Conservation (phyloP, 805 yeast genomes). For the Zygosaccharomyces siamensis region DNA sequence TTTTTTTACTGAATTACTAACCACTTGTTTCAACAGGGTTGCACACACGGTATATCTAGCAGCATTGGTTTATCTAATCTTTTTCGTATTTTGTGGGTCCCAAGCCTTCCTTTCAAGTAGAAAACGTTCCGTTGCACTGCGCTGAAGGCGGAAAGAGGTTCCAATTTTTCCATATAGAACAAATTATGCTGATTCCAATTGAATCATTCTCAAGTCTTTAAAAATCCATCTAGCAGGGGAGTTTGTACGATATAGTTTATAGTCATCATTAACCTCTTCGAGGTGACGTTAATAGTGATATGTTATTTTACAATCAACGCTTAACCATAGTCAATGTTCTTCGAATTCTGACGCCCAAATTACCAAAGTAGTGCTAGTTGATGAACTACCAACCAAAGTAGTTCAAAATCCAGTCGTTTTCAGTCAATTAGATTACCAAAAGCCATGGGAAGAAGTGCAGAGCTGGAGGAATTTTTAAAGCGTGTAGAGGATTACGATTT, state of each 20-base stretch:
- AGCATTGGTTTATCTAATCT: conserved; percentile 71
- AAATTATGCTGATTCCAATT: background rate
- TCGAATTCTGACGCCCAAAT: conserved; percentile 1
- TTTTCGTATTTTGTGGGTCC: conserved; percentile 86
- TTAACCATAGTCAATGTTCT: background rate
- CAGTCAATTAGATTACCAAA: background rate
- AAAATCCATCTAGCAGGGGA: background rate
- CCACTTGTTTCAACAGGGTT: conserved; percentile 43
- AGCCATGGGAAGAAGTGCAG: background rate
- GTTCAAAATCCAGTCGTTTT: background rate
- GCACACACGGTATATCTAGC: conserved; percentile 89
- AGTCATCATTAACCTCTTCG: background rate
- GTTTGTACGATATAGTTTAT: conserved; percentile 3
- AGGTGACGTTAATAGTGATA: conserved; percentile 3
- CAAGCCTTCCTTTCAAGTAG: conserved; percentile 65
- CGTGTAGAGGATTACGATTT: conserved; percentile 28
- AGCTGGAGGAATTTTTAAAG: conserved; percentile 20
- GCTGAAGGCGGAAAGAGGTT: conserved; percentile 11
- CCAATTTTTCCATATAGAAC: background rate
- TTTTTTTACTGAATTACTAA: conserved; percentile 6
- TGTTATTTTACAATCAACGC: background rate
- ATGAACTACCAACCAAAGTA: background rate
- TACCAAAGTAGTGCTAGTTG: too few relatives aligned
- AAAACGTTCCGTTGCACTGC: conserved; percentile 58
- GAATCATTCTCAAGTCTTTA: background rate